phyloP scores from a whole-genome alignment of 768 basidiomycete species.

The Chalciporus sphaerocephalus region DNA sequence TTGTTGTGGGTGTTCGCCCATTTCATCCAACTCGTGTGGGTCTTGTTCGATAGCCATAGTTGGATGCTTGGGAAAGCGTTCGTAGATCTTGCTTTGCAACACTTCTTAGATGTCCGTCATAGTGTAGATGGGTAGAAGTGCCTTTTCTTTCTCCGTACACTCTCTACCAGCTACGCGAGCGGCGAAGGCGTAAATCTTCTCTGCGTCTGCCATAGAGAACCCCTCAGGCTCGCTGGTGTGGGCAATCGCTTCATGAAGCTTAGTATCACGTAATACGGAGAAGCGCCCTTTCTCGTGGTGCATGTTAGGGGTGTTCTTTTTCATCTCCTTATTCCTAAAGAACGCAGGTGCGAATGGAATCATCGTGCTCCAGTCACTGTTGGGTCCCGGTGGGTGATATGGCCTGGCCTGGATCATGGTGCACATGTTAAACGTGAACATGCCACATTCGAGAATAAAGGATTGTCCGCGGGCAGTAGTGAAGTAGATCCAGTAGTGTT shows the following conservation, averaged over 20 bases:
- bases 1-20: not conserved
- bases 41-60: too few species aligned
- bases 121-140: not conserved
- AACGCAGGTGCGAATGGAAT: slow-evolving; percentile 9
- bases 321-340: slow-evolving; percentile 4
- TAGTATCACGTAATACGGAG: not conserved
- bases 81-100: not conserved
- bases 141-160: not conserved
- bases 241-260: not conserved
- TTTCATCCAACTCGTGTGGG: not conserved
- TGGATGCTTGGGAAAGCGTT: not conserved
- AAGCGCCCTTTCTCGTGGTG: slow-evolving; percentile 1
- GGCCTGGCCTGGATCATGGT: slow-evolving; percentile 12
- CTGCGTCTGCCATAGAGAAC: not conserved
- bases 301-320: slow-evolving; percentile 1
- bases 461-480: slow-evolving; percentile 39
- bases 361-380: slow-evolving; percentile 2
- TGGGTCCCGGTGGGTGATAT: too few species aligned
- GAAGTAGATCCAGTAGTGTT: slow-evolving; percentile 52
- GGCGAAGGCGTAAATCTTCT: not conserved
- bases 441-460: slow-evolving; percentile 37
- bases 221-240: too few species aligned
- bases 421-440: slow-evolving; percentile 44
- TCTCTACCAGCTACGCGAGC: not conserved
- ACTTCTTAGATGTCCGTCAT: not conserved